Conservation (phyloP, 768 basidiomycete genomes). For the Psilocybe cyanescens region DNA sequence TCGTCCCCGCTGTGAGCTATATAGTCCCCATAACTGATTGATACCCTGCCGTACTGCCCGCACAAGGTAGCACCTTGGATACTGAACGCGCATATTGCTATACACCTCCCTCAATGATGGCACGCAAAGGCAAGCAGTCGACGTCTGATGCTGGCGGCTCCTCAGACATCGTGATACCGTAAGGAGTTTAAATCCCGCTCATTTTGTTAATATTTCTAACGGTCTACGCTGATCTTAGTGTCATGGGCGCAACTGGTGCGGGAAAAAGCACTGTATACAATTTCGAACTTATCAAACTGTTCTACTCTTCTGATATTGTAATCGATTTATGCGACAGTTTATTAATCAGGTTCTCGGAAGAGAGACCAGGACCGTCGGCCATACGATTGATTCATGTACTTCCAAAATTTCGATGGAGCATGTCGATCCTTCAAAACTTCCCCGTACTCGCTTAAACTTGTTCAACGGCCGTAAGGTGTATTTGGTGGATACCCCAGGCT, state of each 20-base stretch:
- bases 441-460: neutral
- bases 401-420: neutral
- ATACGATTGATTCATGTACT: neutral
- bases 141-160: too few relatives aligned
- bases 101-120: too few relatives aligned
- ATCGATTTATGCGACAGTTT: neutral
- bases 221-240: neutral
- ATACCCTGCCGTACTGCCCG: too few relatives aligned
- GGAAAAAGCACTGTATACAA: slow-evolving; percentile 1
- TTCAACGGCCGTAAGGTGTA: neutral
- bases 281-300: too few relatives aligned
- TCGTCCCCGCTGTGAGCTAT: too few relatives aligned
- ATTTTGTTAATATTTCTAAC: neutral
- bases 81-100: too few relatives aligned
- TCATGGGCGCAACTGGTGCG: slow-evolving; percentile 2
- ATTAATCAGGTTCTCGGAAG: neutral
- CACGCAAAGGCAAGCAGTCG: too few relatives aligned
- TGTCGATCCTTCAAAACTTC: neutral
- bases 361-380: neutral
- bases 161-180: neutral
- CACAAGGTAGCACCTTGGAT: too few relatives aligned
- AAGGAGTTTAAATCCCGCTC: neutral
- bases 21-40: too few relatives aligned
- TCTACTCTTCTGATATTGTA: too few relatives aligned
- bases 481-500: slow-evolving; percentile 5